Evolutionary conservation across 768 basidiomycete species (phyloP).

Genomic region (Scleroderma bovista): DNA sequence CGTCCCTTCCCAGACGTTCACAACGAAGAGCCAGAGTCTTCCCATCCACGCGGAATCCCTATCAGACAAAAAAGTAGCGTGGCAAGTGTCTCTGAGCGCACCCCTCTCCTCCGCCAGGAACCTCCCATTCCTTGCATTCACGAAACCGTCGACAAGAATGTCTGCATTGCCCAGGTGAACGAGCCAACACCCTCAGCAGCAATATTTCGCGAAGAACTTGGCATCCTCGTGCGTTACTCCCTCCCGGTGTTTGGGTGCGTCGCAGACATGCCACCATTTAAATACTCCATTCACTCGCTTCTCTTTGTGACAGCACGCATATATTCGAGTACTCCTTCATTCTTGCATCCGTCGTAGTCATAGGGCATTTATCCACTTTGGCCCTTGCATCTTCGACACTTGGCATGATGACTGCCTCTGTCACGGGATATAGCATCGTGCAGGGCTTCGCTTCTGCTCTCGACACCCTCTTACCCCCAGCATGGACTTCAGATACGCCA

Average conservation of each 20-base stretch:
- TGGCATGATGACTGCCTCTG: constrained; percentile 68
- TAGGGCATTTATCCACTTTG: constrained; percentile 87
- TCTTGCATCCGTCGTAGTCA: constrained; percentile 76
- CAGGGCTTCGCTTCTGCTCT: constrained; percentile 81
- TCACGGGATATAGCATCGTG: constrained; percentile 55
- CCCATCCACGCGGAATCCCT: constrained; percentile 9
- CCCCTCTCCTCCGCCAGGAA: constrained; percentile 45
- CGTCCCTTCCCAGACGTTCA: constrained; percentile 2
- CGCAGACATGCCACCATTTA: neutral
- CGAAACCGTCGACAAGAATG: constrained; percentile 37
- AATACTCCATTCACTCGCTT: neutral
- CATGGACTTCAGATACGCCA: constrained; percentile 88
- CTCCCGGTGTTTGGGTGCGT: constrained; percentile 69
- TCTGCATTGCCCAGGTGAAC: constrained; percentile 12
- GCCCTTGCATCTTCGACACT: constrained; percentile 82
- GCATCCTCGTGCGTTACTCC: constrained; percentile 56
- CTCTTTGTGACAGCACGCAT: constrained; percentile 49
- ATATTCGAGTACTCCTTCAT: constrained; percentile 83
- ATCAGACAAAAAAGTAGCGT: neutral
- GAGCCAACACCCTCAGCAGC: constrained; percentile 19
- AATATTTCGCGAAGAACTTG: constrained; percentile 53
- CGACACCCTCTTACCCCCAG: constrained; percentile 90
- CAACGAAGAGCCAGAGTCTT: constrained; percentile 14
- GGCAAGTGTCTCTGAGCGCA: constrained; percentile 39
- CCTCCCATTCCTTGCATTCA: constrained; percentile 54